Percentiles rank a stretch among this genome's conserved stretches.
Conservation (phyloP, 139 green algal species). For the Spirogloea muscicola region DNA sequence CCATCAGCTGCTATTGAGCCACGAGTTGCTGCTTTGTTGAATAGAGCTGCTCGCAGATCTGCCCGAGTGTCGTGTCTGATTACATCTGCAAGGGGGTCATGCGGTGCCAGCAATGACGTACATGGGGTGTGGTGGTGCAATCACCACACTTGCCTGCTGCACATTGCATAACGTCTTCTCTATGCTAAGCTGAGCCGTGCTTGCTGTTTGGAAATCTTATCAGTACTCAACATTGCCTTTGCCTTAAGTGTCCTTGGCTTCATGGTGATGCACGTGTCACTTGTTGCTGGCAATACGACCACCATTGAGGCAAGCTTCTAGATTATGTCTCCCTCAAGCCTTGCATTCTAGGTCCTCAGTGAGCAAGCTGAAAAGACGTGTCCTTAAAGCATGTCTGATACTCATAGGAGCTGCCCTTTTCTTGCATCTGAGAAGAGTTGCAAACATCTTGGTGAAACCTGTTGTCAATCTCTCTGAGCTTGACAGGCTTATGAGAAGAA, state of each 20-base stretch:
- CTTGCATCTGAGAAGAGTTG: neutral
- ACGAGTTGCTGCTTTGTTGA: too few species aligned
- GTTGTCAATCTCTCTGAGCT: neutral
- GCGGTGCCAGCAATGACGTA: too few species aligned
- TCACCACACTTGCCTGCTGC: too few species aligned
- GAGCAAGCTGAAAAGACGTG: neutral
- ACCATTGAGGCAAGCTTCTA: constrained; percentile 49
- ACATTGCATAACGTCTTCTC: too few species aligned
- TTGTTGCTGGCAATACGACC: constrained; percentile 54
- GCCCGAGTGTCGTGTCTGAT: too few species aligned
- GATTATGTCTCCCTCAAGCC: neutral
- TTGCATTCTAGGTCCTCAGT: neutral
- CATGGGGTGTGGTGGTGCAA: too few species aligned
- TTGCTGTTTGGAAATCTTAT: too few species aligned
- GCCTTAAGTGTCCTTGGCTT: constrained; percentile 51
- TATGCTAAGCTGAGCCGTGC: too few species aligned
- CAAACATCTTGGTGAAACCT: neutral
- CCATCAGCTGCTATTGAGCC: too few species aligned
- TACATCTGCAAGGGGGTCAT: too few species aligned
- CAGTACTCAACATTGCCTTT: constrained; percentile 55
- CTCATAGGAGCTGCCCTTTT: neutral
- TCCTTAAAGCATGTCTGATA: neutral
- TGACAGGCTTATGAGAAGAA: constrained; percentile 49
- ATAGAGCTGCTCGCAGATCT: too few species aligned
- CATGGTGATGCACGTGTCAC: constrained; percentile 53